These are phyloP conservation scores for Fraxinus ornus DNA, from an alignment of 305 asterid genomes.

Conservation along the genomic window DNA sequence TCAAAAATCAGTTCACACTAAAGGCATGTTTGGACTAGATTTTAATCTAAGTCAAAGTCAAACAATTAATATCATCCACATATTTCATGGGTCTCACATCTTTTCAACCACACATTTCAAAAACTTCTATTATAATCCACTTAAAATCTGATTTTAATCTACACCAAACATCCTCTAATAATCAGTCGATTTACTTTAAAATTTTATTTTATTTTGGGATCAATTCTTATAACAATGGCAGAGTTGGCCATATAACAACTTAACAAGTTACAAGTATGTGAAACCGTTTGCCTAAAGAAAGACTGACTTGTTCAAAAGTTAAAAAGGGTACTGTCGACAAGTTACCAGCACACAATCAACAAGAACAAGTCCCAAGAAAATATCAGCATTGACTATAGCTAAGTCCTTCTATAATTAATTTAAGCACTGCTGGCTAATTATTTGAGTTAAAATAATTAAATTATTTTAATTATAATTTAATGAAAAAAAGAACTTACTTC, in stretches of 20 bases:
- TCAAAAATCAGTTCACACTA: not conserved
- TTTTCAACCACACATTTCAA: too few species aligned
- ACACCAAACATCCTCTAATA: not conserved
- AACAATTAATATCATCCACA: too few species aligned
- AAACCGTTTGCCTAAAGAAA: not conserved
- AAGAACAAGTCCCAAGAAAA: not conserved
- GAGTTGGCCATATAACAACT: not conserved
- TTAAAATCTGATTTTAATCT: too few species aligned
- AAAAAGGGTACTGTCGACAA: not conserved
- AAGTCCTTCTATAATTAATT: not conserved
- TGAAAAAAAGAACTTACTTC: constrained; percentile 4
- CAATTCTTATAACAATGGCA: not conserved
- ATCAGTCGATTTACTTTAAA: not conserved
- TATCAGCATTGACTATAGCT: not conserved
- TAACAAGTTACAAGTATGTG: too few species aligned
- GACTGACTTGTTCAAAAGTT: not conserved
- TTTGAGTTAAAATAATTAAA: not conserved
- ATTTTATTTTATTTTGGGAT: not conserved
- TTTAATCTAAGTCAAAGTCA: too few species aligned
- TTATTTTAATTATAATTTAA: not conserved
- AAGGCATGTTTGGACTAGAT: not conserved
- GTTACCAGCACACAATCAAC: not conserved
- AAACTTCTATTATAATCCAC: too few species aligned
- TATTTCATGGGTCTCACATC: too few species aligned
- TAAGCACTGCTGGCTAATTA: not conserved